Conservation (phyloP, 1,284 basidiomycete species). For the Lignosus rhinocerotis region DNA sequence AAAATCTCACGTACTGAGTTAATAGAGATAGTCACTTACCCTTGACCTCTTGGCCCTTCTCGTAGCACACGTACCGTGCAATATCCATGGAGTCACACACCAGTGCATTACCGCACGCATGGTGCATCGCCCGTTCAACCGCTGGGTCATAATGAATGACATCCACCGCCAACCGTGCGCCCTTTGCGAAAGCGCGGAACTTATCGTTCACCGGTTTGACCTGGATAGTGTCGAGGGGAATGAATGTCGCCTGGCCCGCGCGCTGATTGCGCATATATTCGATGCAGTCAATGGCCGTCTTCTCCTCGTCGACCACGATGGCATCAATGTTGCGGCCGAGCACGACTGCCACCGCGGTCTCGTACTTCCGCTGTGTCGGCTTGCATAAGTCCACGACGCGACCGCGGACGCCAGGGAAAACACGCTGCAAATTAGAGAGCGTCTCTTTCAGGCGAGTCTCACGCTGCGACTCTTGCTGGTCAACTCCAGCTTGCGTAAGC, state of each 20-base stretch:
- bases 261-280: conserved; percentile 97
- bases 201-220: conserved; percentile 94
- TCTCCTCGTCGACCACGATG: conserved; percentile 95
- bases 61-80: conserved; percentile 89
- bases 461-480: conserved; percentile 83
- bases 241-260: conserved; percentile 93
- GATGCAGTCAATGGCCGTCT: conserved; percentile 97
- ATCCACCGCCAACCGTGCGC: conserved; percentile 92
- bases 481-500: conserved; percentile 85
- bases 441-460: conserved; percentile 88
- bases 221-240: conserved; percentile 95
- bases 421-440: conserved; percentile 77
- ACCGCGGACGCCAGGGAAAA: conserved; percentile 93
- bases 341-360: conserved; percentile 92
- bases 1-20: background rate
- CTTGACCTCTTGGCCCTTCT: conserved; percentile 94
- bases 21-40: conserved; percentile 47
- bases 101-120: conserved; percentile 93
- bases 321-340: conserved; percentile 95
- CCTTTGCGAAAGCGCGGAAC: conserved; percentile 88
- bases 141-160: conserved; percentile 87
- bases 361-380: conserved; percentile 91
- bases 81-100: conserved; percentile 96
- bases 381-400: conserved; percentile 92
- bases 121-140: conserved; percentile 93